A percentile compares a stretch with the other conserved stretches of the same genome.
phyloP scores from a whole-genome alignment of 768 basidiomycete species.

The Albatrellus ellisii region DNA sequence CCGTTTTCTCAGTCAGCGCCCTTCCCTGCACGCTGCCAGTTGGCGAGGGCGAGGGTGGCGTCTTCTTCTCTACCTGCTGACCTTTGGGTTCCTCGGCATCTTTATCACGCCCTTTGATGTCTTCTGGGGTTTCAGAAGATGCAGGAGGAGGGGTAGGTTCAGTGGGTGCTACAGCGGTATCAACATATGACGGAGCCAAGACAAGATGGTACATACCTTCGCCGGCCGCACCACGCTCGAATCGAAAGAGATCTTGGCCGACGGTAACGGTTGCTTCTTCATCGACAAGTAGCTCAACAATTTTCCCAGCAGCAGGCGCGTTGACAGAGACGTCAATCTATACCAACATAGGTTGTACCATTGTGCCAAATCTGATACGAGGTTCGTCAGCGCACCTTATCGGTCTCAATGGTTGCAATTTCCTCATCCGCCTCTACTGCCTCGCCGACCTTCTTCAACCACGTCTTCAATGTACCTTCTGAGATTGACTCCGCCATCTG shows the following conservation, averaged over 20 bases:
- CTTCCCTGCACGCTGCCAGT: constrained; percentile 17
- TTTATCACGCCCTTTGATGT: constrained; percentile 13
- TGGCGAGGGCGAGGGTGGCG: constrained; percentile 32
- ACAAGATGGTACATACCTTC: not conserved
- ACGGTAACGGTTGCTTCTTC: constrained; percentile 94
- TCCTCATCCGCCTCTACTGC: constrained; percentile 87
- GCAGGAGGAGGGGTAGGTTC: constrained; percentile 8
- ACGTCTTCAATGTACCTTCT: constrained; percentile 91
- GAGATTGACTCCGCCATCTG: constrained; percentile 98
- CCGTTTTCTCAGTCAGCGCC: constrained; percentile 23
- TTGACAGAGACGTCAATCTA: constrained; percentile 98
- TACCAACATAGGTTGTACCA: not conserved
- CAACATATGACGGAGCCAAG: not conserved
- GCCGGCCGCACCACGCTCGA: constrained; percentile 55
- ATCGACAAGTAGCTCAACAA: constrained; percentile 71
- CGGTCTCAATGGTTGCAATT: constrained; percentile 95
- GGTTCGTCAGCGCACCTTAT: constrained; percentile 55
- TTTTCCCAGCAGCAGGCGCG: constrained; percentile 77
- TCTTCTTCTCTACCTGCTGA: constrained; percentile 33
- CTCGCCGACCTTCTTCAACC: constrained; percentile 91
- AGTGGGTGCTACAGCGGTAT: not conserved
- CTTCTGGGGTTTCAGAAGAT: constrained; percentile 14
- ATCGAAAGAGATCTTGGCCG: constrained; percentile 86
- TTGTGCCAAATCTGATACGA: not conserved
- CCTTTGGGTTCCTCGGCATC: constrained; percentile 23